Evolutionary conservation across 768 basidiomycete genomes (phyloP).

Genomic region (Coprinopsis marcescibilis): DNA sequence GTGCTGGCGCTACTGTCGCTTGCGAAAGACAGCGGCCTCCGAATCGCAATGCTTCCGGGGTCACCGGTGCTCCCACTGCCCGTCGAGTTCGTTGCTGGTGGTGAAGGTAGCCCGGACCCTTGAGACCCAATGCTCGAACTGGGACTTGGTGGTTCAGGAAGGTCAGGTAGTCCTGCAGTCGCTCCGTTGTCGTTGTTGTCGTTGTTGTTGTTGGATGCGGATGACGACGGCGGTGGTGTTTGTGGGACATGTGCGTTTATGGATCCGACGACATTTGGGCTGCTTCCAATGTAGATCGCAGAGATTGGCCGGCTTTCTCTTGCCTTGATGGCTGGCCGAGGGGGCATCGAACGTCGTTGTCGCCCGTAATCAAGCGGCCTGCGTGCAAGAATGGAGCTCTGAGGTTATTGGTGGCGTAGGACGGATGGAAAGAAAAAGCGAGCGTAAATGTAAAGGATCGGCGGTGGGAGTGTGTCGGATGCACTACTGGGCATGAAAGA

Average conservation of each 20-base stretch:
- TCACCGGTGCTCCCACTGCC: constrained; percentile 74
- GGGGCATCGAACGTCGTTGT: constrained; percentile 29
- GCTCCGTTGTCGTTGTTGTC: constrained; percentile 21
- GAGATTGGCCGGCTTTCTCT: constrained; percentile 33
- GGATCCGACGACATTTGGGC: constrained; percentile 11
- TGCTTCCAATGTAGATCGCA: constrained; percentile 36
- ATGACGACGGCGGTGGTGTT: constrained; percentile 20
- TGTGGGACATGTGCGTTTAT: constrained; percentile 21
- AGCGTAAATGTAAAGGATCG: constrained; percentile 12
- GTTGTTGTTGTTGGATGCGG: constrained; percentile 16
- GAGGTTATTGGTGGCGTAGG: background rate
- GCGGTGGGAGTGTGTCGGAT: constrained; percentile 9
- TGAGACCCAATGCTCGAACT: constrained; percentile 36
- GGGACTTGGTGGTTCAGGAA: constrained; percentile 70
- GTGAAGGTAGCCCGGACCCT: constrained; percentile 71
- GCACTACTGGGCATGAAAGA: constrained; percentile 19
- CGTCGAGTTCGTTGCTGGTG: constrained; percentile 81
- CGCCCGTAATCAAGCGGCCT: background rate
- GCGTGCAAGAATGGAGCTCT: background rate
- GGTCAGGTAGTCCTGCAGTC: constrained; percentile 49
- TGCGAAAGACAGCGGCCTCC: constrained; percentile 24
- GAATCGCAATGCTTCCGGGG: constrained; percentile 37
- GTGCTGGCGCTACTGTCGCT: constrained; percentile 28
- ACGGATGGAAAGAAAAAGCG: constrained; percentile 15
- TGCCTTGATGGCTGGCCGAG: constrained; percentile 25